Evolutionary conservation across 1,139 yeast genomes (phyloP).

Genomic region (Candida sp.): DNA sequence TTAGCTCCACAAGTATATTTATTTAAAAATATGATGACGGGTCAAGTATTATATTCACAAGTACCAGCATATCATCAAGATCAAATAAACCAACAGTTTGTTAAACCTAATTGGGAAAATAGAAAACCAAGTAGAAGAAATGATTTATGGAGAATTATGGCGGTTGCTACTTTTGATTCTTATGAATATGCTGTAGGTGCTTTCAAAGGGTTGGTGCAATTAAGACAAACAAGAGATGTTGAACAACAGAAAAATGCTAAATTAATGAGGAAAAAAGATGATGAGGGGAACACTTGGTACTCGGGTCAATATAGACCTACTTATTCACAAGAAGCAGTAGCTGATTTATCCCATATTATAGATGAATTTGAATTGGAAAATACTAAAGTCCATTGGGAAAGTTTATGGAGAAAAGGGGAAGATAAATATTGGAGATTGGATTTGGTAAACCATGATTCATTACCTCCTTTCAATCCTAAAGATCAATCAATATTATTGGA

Average conservation of each 20-base stretch:
- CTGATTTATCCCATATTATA: constrained; percentile 73
- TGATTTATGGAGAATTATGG: constrained; percentile 91
- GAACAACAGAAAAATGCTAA: constrained; percentile 58
- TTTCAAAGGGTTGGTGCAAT: constrained; percentile 68
- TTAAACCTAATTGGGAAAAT: constrained; percentile 87
- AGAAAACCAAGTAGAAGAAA: constrained; percentile 73
- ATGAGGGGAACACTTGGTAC: constrained; percentile 80
- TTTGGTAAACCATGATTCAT: constrained; percentile 53
- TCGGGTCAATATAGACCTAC: constrained; percentile 89
- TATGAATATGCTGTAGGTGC: constrained; percentile 72
- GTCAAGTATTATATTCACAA: constrained; percentile 89
- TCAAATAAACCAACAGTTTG: constrained; percentile 70
- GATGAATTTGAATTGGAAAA: constrained; percentile 53
- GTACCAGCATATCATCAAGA: constrained; percentile 68
- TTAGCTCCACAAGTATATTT: constrained; percentile 82
- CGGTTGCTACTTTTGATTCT: constrained; percentile 68
- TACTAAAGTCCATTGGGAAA: constrained; percentile 74
- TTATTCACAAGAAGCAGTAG: constrained; percentile 87
- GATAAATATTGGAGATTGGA: constrained; percentile 58
- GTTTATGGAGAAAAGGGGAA: constrained; percentile 82
- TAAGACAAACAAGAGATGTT: constrained; percentile 71
- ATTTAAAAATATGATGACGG: constrained; percentile 82
- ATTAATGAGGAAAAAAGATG: constrained; percentile 66
- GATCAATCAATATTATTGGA: constrained; percentile 64
- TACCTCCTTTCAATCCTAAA: constrained; percentile 62